phyloP scores from a whole-genome alignment of 2,329 filamentous ascomycete genomes.

The Claviceps fusiformis region DNA sequence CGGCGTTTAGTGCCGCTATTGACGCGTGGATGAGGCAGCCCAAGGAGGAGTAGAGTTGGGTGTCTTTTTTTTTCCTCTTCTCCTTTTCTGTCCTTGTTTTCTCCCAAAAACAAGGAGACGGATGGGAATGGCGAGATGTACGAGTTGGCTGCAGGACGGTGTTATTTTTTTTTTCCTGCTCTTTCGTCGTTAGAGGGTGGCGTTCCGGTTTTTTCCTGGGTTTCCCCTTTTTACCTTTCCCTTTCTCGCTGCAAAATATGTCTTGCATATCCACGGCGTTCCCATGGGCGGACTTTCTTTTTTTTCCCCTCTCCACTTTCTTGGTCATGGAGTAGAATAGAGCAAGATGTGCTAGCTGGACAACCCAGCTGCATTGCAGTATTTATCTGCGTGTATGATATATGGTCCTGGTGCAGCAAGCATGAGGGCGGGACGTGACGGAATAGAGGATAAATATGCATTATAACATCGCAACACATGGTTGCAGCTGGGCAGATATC shows the following conservation, averaged over 20 bases:
- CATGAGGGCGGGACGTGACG: not conserved
- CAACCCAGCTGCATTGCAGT: not conserved
- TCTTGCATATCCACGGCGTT: not conserved
- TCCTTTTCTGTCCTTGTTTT: not conserved
- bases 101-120: not conserved
- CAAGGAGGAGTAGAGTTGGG: slow-evolving; percentile 35
- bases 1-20: slow-evolving; percentile 82
- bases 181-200: too few species aligned
- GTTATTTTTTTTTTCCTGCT: too few species aligned
- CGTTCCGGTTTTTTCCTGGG: not conserved
- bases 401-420: too few species aligned
- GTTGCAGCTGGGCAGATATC: too few species aligned
- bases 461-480: too few species aligned
- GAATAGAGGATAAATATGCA: not conserved
- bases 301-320: not conserved
- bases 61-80: not conserved
- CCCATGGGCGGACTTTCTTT: not conserved
- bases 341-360: not conserved
- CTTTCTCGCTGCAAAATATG: not conserved
- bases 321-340: not conserved
- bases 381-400: not conserved
- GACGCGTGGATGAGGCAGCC: slow-evolving; percentile 83
- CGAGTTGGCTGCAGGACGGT: not conserved
- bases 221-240: too few species aligned
- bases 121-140: not conserved